Conservation (phyloP, 108 stramenopile genomes). For the Cyclotella sp. region DNA sequence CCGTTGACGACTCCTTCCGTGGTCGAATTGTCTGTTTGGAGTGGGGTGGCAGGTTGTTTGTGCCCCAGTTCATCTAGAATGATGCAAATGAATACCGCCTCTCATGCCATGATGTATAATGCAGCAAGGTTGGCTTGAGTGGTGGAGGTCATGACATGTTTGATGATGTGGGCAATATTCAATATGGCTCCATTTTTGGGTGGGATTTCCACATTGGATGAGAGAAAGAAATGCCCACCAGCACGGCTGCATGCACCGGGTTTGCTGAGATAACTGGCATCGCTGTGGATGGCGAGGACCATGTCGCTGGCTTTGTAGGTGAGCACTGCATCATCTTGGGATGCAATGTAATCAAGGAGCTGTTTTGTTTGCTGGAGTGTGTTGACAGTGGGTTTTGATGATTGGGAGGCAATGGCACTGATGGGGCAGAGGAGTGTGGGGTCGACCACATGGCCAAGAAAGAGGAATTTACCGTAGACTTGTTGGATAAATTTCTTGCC, state of each 20-base stretch:
- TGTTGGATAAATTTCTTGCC: constrained; percentile 9
- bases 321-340: too few relatives aligned
- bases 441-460: too few relatives aligned
- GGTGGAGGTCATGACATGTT: neutral
- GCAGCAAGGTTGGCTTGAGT: neutral
- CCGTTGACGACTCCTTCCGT: neutral
- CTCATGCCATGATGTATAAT: too few relatives aligned
- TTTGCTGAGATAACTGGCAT: constrained; percentile 42
- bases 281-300: constrained; percentile 2
- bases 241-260: too few relatives aligned
- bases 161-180: too few relatives aligned
- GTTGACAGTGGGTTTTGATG: too few relatives aligned
- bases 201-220: neutral
- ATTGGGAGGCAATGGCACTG: neutral
- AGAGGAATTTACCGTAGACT: too few relatives aligned
- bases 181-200: neutral
- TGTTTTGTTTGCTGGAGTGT: constrained; percentile 7
- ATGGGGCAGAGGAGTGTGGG: too few relatives aligned
- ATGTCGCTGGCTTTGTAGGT: constrained; percentile 16
- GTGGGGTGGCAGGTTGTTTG: neutral
- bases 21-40: neutral
- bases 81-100: too few relatives aligned
- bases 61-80: neutral
- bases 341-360: too few relatives aligned
- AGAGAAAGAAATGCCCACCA: constrained; percentile 18